Percentiles rank a stretch among this genome's conserved stretches.
Evolutionary conservation across 345 rosid species (phyloP).

Genomic region (Clausena lansium): DNA sequence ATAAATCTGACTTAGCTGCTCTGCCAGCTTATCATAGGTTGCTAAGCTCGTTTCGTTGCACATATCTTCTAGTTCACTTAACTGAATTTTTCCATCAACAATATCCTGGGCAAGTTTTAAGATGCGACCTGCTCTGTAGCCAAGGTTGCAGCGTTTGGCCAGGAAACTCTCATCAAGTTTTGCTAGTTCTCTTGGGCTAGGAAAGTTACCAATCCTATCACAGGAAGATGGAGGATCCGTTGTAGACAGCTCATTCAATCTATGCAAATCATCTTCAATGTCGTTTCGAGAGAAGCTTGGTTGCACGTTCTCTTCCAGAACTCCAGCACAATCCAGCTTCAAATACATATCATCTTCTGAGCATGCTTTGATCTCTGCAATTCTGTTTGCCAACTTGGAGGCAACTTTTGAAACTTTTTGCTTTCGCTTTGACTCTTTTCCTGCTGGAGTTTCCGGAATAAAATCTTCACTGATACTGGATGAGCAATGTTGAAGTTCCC

Average conservation of each 20-base stretch:
- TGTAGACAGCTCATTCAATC: too few species aligned
- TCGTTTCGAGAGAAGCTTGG: neutral
- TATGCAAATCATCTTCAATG: neutral
- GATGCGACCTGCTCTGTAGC: constrained; percentile 47
- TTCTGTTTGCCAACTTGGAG: constrained; percentile 16
- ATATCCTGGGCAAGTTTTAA: constrained; percentile 40
- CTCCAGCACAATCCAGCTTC: neutral
- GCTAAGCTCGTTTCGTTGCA: constrained; percentile 22
- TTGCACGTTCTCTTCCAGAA: neutral
- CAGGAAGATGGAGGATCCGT: neutral
- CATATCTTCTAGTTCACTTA: constrained; percentile 35
- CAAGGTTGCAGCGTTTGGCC: constrained; percentile 44
- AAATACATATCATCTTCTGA: neutral
- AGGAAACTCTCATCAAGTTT: constrained; percentile 42
- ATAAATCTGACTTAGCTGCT: constrained; percentile 32
- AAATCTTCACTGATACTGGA: constrained; percentile 7
- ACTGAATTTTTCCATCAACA: constrained; percentile 39
- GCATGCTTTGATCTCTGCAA: neutral
- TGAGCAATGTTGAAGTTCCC: constrained; percentile 29
- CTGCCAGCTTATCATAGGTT: constrained; percentile 26
- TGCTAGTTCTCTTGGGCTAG: constrained; percentile 46
- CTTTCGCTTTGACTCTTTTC: constrained; percentile 32
- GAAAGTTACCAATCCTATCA: constrained; percentile 35
- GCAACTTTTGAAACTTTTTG: constrained; percentile 8
- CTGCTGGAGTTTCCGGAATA: constrained; percentile 30